Percentiles rank a stretch among this genome's conserved stretches.
Evolutionary conservation across 495 filamentous ascomycete species (phyloP).

Genomic region (Neurospora sp.): DNA sequence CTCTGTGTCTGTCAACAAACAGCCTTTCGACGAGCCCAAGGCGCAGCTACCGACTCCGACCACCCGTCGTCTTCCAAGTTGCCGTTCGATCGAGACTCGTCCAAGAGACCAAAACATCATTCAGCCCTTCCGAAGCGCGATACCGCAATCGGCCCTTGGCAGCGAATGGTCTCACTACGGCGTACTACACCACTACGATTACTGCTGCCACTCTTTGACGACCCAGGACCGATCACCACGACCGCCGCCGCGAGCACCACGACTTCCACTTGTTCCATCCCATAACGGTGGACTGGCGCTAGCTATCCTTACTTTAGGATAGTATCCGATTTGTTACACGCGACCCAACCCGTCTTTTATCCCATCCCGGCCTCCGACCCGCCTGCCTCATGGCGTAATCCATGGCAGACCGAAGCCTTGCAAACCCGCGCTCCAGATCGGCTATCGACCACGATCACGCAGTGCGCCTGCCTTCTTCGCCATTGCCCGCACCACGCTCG

Average conservation of each 20-base stretch:
- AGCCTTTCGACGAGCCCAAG: background rate
- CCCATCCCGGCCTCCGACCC: slow-evolving; percentile 11
- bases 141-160: background rate
- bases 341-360: background rate
- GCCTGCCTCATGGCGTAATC: slow-evolving; percentile 45
- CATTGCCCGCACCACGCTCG: slow-evolving; percentile 1
- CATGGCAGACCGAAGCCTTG: slow-evolving; percentile 48
- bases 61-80: background rate
- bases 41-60: background rate
- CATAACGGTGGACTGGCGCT: background rate
- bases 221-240: background rate
- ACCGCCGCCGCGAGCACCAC: background rate
- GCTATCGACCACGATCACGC: slow-evolving; percentile 38
- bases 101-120: background rate
- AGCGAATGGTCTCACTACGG: background rate
- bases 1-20: background rate
- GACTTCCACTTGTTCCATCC: background rate
- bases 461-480: slow-evolving; percentile 27
- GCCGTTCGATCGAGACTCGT: background rate
- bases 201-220: background rate
- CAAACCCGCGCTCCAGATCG: slow-evolving; percentile 43
- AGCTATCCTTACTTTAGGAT: too few species aligned
- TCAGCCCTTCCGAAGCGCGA: background rate
- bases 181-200: background rate
- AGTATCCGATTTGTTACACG: background rate